A percentile compares a stretch with the other conserved stretches of the same genome.
Conservation (phyloP, 495 filamentous ascomycete species). For the Aspergillus olivimuriae region DNA sequence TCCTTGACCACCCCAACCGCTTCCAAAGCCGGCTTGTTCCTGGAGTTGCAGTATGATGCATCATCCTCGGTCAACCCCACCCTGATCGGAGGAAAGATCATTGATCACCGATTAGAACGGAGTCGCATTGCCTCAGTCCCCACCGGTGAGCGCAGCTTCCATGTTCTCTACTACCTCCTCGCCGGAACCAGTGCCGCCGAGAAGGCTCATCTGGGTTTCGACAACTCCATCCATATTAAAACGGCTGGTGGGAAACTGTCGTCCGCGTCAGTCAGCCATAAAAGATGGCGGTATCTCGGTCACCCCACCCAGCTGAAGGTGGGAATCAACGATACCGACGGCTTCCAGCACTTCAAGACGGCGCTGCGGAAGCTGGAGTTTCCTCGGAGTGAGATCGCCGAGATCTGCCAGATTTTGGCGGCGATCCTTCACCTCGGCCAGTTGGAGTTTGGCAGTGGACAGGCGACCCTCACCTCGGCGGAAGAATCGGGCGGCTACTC, state of each 20-base stretch:
- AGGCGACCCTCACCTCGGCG: constrained; percentile 67
- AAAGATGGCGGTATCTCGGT: constrained; percentile 91
- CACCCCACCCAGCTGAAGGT: constrained; percentile 96
- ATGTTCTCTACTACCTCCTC: constrained; percentile 90
- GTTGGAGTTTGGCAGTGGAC: constrained; percentile 77
- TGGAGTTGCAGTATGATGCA: constrained; percentile 93
- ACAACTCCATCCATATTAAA: constrained; percentile 42
- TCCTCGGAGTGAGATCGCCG: constrained; percentile 85
- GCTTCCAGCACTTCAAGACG: constrained; percentile 96
- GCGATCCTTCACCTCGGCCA: constrained; percentile 92
- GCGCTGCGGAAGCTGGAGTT: constrained; percentile 92
- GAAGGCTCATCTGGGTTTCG: constrained; percentile 82
- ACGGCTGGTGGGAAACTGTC: constrained; percentile 40
- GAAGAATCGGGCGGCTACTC: constrained; percentile 96
- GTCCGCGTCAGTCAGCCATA: constrained; percentile 51
- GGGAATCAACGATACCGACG: constrained; percentile 90
- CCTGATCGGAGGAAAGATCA: constrained; percentile 85
- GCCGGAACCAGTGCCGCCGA: constrained; percentile 88
- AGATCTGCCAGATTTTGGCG: constrained; percentile 90
- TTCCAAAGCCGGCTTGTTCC: constrained; percentile 90
- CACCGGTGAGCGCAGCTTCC: constrained; percentile 93
- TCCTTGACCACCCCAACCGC: constrained; percentile 90
- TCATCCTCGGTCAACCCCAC: constrained; percentile 71
- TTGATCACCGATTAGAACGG: constrained; percentile 87
- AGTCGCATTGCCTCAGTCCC: constrained; percentile 86